Evolutionary conservation across 2,329 filamentous ascomycete species (phyloP), one percentile per base, ranked within the genome.

Genomic region (Plenodomus biglobosus): DNA sequence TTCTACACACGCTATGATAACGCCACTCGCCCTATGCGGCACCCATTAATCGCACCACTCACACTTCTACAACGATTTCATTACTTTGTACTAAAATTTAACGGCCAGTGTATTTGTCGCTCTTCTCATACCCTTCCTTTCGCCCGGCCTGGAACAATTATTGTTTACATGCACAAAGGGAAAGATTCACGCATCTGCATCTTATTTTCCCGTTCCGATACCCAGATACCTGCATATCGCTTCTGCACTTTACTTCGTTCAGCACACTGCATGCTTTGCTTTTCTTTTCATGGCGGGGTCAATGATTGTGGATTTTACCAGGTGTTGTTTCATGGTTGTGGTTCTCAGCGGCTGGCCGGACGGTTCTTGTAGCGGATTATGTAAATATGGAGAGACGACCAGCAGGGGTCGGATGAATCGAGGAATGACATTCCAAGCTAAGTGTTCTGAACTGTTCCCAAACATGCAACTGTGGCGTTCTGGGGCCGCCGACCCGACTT

Each of bases 281-380:
- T 56, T 55, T 48, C 55, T 48, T 52, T 48, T 44, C 51, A 39
- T 49, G 46, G 32, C 37, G 45, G 50, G 48, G 36, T 53, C 36
- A 38, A 48, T 41, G 52, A 45, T 47, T 55, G 56, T 52, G 47
- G 45, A 40, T 41, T 50, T 46, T 54, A 30, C 32, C 42, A 46
- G 53, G 56, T 45, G 50, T 50, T 49, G 65, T 69, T 69, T 68
- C 65, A 67, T 48, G 35, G 47, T 55, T 55, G 46, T 39, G 43
- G 50, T 46, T 53, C 47, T 46, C 47, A 56, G 55, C 40, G 27
- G 27, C 15, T 46, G 43, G 47, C 39, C 49, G 49, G 54, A 55
- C 53, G 59, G 50, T 32, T 48, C 48, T 46, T 58, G 57, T 58
- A 55, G 58, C 56, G 56, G 58, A 61, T 50, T 51, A 56, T 50